Conservation (phyloP, 805 yeast genomes). For the Metschnikowia lunata region DNA sequence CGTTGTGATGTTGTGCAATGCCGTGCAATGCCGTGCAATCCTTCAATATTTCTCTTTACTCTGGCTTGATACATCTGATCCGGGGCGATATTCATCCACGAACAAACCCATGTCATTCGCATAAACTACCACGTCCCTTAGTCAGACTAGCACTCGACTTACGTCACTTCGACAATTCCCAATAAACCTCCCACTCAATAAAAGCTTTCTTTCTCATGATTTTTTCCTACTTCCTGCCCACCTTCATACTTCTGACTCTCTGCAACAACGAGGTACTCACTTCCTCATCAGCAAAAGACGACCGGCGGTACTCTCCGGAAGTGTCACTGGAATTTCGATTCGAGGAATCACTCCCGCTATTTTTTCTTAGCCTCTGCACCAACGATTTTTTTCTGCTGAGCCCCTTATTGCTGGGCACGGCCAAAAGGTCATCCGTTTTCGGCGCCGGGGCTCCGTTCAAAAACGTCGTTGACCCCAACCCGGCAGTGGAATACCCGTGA, state of each 20-base stretch:
- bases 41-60: no score
- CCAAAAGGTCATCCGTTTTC: conserved; percentile 33
- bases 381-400: conserved; percentile 82
- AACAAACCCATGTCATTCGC: no score
- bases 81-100: no score
- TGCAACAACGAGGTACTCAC: conserved; percentile 51
- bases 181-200: no score
- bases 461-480: conserved; percentile 89
- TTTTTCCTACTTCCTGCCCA: conserved; percentile 44
- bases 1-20: no score
- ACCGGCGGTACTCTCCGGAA: conserved; percentile 13
- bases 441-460: conserved; percentile 95
- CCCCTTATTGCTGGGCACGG: conserved; percentile 26
- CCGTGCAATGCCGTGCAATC: no score
- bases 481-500: conserved; percentile 83
- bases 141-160: no score
- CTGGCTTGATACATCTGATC: no score
- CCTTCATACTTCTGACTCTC: conserved; percentile 87
- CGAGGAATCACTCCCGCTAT: conserved; percentile 30
- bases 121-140: no score
- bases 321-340: conserved; percentile 31
- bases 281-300: conserved; percentile 16
- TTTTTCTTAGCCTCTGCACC: conserved; percentile 56
- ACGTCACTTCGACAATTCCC: no score
- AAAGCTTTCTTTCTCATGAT: no score